phyloP scores from a whole-genome alignment of 306 rosid species.

The Cicer chorassanicum region DNA sequence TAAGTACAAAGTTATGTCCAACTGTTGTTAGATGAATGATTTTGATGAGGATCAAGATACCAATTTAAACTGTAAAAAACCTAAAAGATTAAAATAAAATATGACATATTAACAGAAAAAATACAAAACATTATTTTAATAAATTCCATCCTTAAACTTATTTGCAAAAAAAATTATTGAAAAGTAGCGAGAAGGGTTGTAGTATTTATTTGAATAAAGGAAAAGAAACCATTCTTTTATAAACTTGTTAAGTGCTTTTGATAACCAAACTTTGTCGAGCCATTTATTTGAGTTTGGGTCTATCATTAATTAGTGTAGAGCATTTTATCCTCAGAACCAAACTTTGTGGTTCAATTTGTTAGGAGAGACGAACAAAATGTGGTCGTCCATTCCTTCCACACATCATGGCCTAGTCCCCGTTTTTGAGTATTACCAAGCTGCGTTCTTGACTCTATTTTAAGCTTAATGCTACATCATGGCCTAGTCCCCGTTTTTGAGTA shows the following conservation, averaged over 20 bases:
- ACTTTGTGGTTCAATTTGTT: background rate
- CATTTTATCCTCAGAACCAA: background rate
- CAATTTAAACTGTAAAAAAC: background rate
- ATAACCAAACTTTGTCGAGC: background rate
- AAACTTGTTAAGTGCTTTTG: background rate
- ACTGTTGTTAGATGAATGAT: constrained; percentile 1
- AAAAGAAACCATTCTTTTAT: constrained; percentile 5
- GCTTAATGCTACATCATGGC: background rate
- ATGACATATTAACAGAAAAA: background rate
- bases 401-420: background rate
- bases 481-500: background rate
- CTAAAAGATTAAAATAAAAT: background rate
- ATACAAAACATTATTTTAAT: background rate
- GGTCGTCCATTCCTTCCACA: background rate
- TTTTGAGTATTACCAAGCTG: background rate
- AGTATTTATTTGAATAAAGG: constrained; percentile 16
- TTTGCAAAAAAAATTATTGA: background rate
- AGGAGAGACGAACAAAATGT: background rate
- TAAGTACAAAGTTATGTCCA: background rate
- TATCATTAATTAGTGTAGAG: background rate
- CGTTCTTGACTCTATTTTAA: background rate
- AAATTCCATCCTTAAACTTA: background rate
- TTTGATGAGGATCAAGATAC: constrained; percentile 13
- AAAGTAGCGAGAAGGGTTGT: background rate
- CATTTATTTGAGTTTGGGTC: background rate